phyloP scores from a whole-genome alignment of 148 eudicot genomes.

The Rhododendron vialii region DNA sequence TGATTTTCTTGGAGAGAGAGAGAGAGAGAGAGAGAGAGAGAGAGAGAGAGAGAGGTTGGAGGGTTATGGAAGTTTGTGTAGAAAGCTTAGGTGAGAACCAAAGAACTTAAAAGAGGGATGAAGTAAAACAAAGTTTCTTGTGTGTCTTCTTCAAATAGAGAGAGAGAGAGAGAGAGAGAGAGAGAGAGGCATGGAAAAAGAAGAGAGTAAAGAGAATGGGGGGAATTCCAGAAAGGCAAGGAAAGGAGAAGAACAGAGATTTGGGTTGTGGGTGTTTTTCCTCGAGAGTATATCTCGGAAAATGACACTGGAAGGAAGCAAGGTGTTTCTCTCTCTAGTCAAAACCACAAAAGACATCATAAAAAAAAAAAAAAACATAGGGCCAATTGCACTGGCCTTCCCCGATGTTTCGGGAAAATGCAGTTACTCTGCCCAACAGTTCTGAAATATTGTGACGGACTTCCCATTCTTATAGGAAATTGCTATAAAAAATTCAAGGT shows the following conservation, averaged over 20 bases:
- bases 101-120: conserved; percentile 5
- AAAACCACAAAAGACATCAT: conserved; percentile 17
- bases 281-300: conserved; percentile 49
- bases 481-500: background rate
- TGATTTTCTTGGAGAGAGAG: background rate
- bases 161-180: background rate
- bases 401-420: background rate
- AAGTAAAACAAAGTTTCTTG: background rate
- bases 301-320: conserved; percentile 37
- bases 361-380: background rate
- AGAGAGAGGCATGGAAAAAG: background rate
- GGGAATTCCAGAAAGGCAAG: conserved; percentile 25
- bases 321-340: conserved; percentile 26
- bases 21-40: background rate
- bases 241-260: conserved; percentile 17
- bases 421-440: background rate
- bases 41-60: background rate
- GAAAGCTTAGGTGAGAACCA: conserved; percentile 1
- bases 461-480: background rate
- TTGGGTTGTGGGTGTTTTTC: conserved; percentile 23
- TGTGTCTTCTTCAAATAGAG: conserved; percentile 14
- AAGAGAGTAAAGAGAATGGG: conserved; percentile 1
- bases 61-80: background rate
- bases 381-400: background rate
- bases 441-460: background rate